Evolutionary conservation across 257 asterid genomes (phyloP).

Genomic region (Avicennia marina): DNA sequence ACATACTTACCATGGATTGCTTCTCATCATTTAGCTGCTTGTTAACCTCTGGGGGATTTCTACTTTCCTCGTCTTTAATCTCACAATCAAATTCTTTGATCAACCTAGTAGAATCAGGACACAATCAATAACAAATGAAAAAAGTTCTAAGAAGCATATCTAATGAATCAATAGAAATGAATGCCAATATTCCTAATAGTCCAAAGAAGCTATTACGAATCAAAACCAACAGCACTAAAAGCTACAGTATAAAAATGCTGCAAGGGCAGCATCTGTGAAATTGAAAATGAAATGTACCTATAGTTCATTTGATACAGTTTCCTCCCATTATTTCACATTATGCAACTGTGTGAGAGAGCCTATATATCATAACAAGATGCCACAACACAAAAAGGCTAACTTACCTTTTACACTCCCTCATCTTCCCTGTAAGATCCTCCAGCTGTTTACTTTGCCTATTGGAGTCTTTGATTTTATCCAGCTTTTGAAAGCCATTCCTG

Average conservation of each 20-base stretch:
- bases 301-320: not conserved
- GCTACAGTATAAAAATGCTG: not conserved
- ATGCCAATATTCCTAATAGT: not conserved
- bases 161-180: slow-evolving; percentile 8
- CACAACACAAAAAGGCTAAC: not conserved
- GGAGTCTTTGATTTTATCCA: slow-evolving; percentile 71
- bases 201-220: not conserved
- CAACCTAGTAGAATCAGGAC: slow-evolving; percentile 42
- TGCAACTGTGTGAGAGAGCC: not conserved
- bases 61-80: slow-evolving; percentile 88
- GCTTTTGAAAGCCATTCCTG: slow-evolving; percentile 81
- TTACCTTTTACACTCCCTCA: slow-evolving; percentile 80
- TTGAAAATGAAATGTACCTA: not conserved
- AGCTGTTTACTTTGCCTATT: slow-evolving; percentile 71
- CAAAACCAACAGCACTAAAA: not conserved
- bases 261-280: not conserved
- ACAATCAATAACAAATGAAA: slow-evolving; percentile 7
- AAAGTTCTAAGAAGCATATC: slow-evolving; percentile 12
- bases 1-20: slow-evolving; percentile 73
- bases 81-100: slow-evolving; percentile 95
- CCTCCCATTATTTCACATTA: not conserved
- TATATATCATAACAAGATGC: not conserved
- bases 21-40: slow-evolving; percentile 93
- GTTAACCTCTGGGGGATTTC: slow-evolving; percentile 66
- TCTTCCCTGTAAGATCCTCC: slow-evolving; percentile 69